Base-by-base conservation (phyloP, 2,329 filamentous ascomycete species). In the Sphaerostilbella broomeana region DNA sequence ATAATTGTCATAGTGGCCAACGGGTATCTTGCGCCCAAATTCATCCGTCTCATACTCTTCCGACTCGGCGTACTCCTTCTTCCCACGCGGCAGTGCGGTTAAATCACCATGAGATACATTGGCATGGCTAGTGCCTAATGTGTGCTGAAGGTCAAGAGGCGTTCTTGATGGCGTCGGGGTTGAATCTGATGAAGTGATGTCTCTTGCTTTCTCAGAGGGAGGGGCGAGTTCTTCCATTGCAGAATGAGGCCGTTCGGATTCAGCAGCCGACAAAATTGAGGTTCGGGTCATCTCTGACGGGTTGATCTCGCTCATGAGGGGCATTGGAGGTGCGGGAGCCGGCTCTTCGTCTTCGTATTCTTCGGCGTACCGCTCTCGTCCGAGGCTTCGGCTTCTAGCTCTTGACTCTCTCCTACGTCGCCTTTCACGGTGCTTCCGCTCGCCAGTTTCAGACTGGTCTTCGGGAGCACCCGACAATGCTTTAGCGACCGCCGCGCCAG, bases 221-320 rank as follows among this genome's bases (percentile, higher is more conserved):
- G 80, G 79, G 2, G 70, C 73, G 52, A 63, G 69, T 62, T 75
- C 75, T 51, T 74, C 79, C 53, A 72, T 81, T 16, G 81, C 78
- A 13, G 84, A 86, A 32, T 75, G 72, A 12, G 85, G 82, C 36
- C 79, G 70, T 47, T 86, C 86, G 0, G 85, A 86, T 19, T 84
- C 80, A 20, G 86, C 84, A 20, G 86, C 84, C 5, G 89, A 92
- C 13, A 92, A 64, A 38, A 97, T 86, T 0, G 90, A 95, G 12
- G 84, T 84, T 51, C 90, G 75, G 0, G 90, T 97, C 40, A 95
- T 63, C 36, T 95, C 89, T 0, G 90, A 94, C 28, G 84, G 78
- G 48, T 86, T 84, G 42, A 94, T 77, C 40, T 87, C 86, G 61
- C 89, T 95, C 61, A 84, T 82, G 46, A 95, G 72, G 3, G 90